These are phyloP conservation scores for Ramaria sp. DNA, from an alignment of 768 basidiomycete genomes.

Conservation along the genomic window DNA sequence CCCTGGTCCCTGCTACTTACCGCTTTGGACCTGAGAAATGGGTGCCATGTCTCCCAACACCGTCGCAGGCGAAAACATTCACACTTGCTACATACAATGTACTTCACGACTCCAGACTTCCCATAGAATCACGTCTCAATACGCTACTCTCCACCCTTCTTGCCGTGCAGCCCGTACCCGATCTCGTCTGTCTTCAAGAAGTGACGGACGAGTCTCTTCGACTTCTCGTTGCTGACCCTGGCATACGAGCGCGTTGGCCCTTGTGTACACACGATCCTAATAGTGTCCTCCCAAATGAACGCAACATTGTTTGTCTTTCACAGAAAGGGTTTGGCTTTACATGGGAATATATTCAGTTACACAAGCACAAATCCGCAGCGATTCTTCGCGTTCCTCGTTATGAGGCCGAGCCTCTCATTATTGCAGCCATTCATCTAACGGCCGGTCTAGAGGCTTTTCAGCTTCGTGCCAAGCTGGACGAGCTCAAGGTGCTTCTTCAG, in stretches of 20 bases:
- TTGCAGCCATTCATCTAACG: conserved; percentile 14
- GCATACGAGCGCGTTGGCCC: conserved; percentile 1
- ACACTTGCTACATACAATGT: conserved; percentile 15
- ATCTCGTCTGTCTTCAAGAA: conserved; percentile 15
- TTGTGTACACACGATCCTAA: conserved; percentile 10
- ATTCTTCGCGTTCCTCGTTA: neutral
- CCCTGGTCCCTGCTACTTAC: conserved; percentile 3
- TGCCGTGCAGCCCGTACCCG: conserved; percentile 6
- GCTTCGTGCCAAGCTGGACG: conserved; percentile 11
- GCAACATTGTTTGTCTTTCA: conserved; percentile 14
- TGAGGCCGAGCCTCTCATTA: neutral
- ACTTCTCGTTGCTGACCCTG: neutral
- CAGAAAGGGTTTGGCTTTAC: conserved; percentile 8
- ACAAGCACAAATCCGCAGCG: conserved; percentile 13
- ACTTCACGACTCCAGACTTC: conserved; percentile 13
- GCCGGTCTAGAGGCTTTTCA: conserved; percentile 10
- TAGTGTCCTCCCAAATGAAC: conserved; percentile 10
- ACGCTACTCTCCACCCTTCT: conserved; percentile 9
- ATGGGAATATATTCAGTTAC: conserved; percentile 9
- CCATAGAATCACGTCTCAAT: conserved; percentile 4
- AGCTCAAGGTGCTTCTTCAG: conserved; percentile 8
- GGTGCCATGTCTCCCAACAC: conserved; percentile 1
- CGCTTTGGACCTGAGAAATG: conserved; percentile 5
- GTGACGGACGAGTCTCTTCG: conserved; percentile 13
- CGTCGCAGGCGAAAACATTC: neutral